These are phyloP conservation scores for Malus orientalis DNA, from an alignment of 306 rosid species.

Conservation along the genomic window DNA sequence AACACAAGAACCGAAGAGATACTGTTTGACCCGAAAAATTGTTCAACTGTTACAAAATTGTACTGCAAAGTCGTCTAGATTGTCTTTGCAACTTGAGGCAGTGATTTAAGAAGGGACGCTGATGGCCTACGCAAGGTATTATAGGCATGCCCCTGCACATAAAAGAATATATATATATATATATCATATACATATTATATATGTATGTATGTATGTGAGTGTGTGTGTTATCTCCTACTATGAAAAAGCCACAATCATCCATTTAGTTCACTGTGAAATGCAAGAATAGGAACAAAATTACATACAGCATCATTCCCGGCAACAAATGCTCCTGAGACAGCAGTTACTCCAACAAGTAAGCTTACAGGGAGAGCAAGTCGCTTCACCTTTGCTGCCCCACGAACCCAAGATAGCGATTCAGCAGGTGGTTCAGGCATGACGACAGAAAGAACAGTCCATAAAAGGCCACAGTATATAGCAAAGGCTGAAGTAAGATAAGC, in stretches of 20 bases:
- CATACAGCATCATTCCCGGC: conserved; percentile 94
- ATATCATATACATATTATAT: too few species aligned
- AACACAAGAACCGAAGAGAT: background rate
- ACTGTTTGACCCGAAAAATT: background rate
- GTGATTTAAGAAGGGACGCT: conserved; percentile 51
- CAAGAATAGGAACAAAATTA: conserved; percentile 7
- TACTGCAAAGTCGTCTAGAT: conserved; percentile 9
- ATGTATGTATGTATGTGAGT: too few species aligned
- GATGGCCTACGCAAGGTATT: conserved; percentile 69
- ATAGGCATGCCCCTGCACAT: conserved; percentile 69
- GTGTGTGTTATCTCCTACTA: background rate
- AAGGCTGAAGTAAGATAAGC: conserved; percentile 96
- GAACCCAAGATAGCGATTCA: conserved; percentile 69
- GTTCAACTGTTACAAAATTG: too few species aligned
- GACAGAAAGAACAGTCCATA: conserved; percentile 85
- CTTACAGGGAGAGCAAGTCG: conserved; percentile 63
- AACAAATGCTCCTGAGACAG: conserved; percentile 89
- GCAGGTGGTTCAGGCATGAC: conserved; percentile 94
- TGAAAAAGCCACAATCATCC: background rate
- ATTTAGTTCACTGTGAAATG: conserved; percentile 4
- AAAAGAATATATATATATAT: conserved; percentile 1
- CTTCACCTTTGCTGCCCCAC: conserved; percentile 82
- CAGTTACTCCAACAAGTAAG: conserved; percentile 78
- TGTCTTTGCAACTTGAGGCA: conserved; percentile 56
- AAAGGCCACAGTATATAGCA: conserved; percentile 75